Evolutionary conservation across 352 stramenopile species (phyloP).

Genomic region (Thraustochytrium striatum): DNA sequence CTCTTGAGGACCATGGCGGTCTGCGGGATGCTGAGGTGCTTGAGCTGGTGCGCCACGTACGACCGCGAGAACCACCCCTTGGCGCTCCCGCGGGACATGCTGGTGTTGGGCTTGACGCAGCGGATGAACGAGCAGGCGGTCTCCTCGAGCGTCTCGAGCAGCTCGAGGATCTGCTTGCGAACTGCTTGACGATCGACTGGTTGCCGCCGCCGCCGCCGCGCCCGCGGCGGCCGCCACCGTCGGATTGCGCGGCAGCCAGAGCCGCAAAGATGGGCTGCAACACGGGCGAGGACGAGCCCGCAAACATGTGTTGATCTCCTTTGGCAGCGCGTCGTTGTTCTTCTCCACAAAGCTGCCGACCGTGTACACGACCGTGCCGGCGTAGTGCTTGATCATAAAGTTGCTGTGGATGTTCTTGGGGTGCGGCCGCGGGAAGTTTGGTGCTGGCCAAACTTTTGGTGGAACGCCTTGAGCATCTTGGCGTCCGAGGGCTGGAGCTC

Average conservation of each 20-base stretch:
- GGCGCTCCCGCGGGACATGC: conserved; percentile 57
- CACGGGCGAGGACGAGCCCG: conserved; percentile 44
- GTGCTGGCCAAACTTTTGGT: conserved; percentile 51
- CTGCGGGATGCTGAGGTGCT: conserved; percentile 75
- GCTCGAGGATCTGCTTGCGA: conserved; percentile 67
- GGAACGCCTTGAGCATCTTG: conserved; percentile 29
- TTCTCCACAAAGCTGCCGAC: conserved; percentile 80
- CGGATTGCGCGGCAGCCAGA: neutral
- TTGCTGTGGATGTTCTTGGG: conserved; percentile 78
- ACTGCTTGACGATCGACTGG: conserved; percentile 66
- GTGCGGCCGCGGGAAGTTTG: conserved; percentile 72
- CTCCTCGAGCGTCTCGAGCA: conserved; percentile 69
- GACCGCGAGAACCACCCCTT: conserved; percentile 61
- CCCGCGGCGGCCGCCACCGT: neutral
- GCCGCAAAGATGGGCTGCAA: conserved; percentile 1
- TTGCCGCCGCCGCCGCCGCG: neutral
- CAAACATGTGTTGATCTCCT: conserved; percentile 59
- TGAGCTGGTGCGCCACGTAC: conserved; percentile 74
- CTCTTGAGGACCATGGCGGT: conserved; percentile 75
- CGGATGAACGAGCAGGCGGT: conserved; percentile 79
- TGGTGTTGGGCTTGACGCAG: conserved; percentile 77
- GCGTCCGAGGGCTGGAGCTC: conserved; percentile 68
- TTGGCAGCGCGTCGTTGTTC: conserved; percentile 77
- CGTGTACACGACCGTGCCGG: conserved; percentile 77
- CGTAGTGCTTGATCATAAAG: conserved; percentile 83